These are phyloP conservation scores for Allomyces macrogynus DNA, from an alignment of 192 early-diverging fungal species.

Conservation along the genomic window DNA sequence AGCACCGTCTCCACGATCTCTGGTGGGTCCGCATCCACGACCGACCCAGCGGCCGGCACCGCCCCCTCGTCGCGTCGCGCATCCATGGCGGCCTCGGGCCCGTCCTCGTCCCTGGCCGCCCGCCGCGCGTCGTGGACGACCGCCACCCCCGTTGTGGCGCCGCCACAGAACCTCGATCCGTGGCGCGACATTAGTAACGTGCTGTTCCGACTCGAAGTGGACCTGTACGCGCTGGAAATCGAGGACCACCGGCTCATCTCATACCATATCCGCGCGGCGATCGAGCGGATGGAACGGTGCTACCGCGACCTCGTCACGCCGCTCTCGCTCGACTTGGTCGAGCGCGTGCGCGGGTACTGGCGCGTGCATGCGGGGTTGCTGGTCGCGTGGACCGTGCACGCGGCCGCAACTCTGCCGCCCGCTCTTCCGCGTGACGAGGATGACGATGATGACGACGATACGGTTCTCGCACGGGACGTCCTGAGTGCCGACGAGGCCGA, in stretches of 20 bases:
- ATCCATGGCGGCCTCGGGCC: too few species aligned
- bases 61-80: too few species aligned
- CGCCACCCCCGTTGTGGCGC: not conserved
- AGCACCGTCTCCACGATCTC: too few species aligned
- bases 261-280: not conserved
- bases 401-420: not conserved
- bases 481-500: too few species aligned
- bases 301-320: not conserved
- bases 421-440: too few species aligned
- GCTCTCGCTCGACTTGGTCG: not conserved
- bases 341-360: not conserved
- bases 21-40: too few species aligned
- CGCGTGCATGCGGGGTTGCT: not conserved
- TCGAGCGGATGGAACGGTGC: not conserved
- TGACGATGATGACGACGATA: too few species aligned
- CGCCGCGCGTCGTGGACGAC: too few species aligned
- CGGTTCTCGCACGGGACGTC: too few species aligned
- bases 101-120: too few species aligned
- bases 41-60: too few species aligned
- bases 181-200: not conserved
- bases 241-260: not conserved
- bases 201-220: not conserved
- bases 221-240: not conserved
- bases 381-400: not conserved
- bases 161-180: not conserved